Percentiles rank a stretch among this genome's conserved stretches.
phyloP scores from a whole-genome alignment of 129 eudicot genomes.

The Helianthus annuus region DNA sequence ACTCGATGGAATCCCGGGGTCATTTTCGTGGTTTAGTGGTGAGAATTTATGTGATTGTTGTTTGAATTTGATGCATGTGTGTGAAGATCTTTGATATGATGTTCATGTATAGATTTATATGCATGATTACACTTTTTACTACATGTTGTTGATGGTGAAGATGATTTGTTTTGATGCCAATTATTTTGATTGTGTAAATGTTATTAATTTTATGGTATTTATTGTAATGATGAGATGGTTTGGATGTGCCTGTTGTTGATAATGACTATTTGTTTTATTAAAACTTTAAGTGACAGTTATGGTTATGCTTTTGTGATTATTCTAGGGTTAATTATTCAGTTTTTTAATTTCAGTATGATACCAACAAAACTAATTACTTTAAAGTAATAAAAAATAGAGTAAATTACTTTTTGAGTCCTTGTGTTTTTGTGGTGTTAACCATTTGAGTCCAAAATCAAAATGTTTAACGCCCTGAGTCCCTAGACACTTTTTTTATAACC shows the following conservation, averaged over 20 bases:
- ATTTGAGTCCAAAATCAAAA: too few species aligned
- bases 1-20: slow-evolving; percentile 32
- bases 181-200: neutral
- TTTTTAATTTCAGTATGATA: neutral
- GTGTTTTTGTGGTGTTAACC: too few species aligned
- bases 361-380: neutral
- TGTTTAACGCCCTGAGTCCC: too few species aligned
- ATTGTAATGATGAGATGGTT: neutral
- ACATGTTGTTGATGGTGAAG: neutral
- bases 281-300: neutral
- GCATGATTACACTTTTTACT: neutral
- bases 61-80: slow-evolving; percentile 11
- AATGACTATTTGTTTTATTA: neutral
- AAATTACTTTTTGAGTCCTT: too few species aligned
- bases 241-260: slow-evolving; percentile 7
- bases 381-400: neutral
- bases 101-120: neutral
- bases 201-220: neutral
- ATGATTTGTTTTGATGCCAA: neutral
- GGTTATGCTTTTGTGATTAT: neutral
- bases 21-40: slow-evolving; percentile 43
- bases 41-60: slow-evolving; percentile 18
- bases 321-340: neutral
- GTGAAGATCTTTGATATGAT: slow-evolving; percentile 25
- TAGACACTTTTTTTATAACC: too few species aligned